A percentile compares a stretch with the other conserved stretches of the same genome.
These are phyloP conservation scores for Penicillium sp. DNA, from an alignment of 2,329 filamentous ascomycete genomes.

Conservation along the genomic window DNA sequence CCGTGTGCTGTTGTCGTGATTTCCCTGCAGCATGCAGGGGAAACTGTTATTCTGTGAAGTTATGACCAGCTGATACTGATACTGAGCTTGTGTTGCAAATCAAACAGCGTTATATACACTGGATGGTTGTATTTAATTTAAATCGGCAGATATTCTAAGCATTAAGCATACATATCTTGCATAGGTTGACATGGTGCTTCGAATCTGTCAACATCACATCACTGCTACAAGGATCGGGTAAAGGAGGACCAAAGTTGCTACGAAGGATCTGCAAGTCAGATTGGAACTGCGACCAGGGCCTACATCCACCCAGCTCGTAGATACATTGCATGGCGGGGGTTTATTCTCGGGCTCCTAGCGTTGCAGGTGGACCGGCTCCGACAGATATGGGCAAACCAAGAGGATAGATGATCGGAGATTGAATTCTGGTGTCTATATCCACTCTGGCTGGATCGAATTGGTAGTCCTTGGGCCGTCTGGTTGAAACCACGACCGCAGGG, in stretches of 20 bases:
- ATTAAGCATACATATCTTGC: not conserved
- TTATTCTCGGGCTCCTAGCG: not conserved
- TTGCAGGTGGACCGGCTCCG: not conserved
- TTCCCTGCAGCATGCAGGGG: conserved; percentile 7
- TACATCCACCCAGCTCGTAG: not conserved
- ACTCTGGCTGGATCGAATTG: not conserved
- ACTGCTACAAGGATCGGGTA: not conserved
- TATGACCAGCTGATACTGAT: not conserved
- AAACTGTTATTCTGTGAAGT: not conserved
- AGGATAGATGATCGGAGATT: not conserved
- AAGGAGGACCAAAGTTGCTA: not conserved
- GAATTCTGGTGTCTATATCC: conserved; percentile 1
- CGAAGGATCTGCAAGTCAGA: not conserved
- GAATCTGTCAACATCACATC: not conserved
- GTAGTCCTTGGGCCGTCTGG: not conserved
- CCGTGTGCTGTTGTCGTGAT: conserved; percentile 7
- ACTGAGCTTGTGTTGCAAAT: too few relatives aligned
- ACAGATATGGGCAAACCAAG: not conserved
- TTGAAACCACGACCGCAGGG: not conserved
- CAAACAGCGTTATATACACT: not conserved
- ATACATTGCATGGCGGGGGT: not conserved
- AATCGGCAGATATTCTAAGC: not conserved
- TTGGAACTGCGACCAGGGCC: not conserved
- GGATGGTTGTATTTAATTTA: not conserved
- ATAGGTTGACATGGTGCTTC: too few relatives aligned